Percentiles rank a stretch among this genome's conserved stretches.
These are phyloP conservation scores for Populus davidiana DNA, from an alignment of 345 rosid species.

Conservation along the genomic window DNA sequence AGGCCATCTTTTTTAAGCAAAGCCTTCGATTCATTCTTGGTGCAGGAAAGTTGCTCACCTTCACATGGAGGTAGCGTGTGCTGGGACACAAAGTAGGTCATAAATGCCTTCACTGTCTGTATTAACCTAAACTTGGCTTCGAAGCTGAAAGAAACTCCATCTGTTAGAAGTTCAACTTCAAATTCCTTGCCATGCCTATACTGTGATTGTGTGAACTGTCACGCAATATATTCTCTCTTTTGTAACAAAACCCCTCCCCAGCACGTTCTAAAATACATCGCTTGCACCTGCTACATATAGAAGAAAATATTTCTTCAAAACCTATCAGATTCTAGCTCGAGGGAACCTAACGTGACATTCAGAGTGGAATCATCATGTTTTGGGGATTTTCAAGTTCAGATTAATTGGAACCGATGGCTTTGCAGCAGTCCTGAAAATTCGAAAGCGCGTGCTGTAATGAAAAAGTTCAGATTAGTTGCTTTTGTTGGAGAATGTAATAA, in stretches of 20 bases:
- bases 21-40: not conserved
- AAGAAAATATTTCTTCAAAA: not conserved
- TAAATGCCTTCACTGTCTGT: too few relatives aligned
- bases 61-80: constrained; percentile 20
- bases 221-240: not conserved
- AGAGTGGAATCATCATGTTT: too few relatives aligned
- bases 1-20: constrained; percentile 7
- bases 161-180: not conserved
- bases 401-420: too few relatives aligned
- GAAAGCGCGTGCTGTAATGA: too few relatives aligned
- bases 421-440: too few relatives aligned
- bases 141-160: not conserved
- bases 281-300: not conserved
- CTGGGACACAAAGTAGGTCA: not conserved
- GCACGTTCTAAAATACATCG: not conserved
- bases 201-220: not conserved
- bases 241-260: not conserved
- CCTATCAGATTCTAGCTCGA: not conserved
- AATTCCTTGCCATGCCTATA: not conserved
- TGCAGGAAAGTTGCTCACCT: not conserved
- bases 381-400: too few relatives aligned
- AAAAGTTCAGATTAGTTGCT: not conserved
- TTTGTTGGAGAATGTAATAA: not conserved
- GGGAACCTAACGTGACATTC: not conserved
- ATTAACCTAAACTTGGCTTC: not conserved